phyloP scores from a whole-genome alignment of 2,329 filamentous ascomycete species.

The Xylariomycetidae sp. region DNA sequence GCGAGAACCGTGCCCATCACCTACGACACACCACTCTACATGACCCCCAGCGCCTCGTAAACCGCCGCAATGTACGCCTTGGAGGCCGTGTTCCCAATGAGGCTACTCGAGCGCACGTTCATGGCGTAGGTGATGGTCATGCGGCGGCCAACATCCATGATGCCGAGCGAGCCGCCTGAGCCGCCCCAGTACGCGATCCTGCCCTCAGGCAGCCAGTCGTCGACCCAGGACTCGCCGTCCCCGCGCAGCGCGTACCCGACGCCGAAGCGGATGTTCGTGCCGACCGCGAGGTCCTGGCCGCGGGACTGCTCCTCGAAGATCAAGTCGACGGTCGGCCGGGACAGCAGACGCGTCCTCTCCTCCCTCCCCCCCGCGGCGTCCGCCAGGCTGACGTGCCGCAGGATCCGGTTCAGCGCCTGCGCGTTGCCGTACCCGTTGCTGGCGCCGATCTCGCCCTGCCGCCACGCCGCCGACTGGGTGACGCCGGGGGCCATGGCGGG shows the following conservation, averaged over 20 bases:
- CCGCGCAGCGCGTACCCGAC: conserved; percentile 34
- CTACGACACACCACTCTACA: conserved; percentile 2
- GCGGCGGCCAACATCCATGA: conserved; percentile 17
- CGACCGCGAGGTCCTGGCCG: conserved; percentile 34
- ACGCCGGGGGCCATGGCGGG: conserved; percentile 16
- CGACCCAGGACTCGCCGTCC: conserved; percentile 17
- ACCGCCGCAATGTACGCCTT: conserved; percentile 15
- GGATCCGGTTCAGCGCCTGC: conserved; percentile 33
- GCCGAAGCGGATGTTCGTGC: conserved; percentile 31
- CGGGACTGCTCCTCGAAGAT: conserved; percentile 38
- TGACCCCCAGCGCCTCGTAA: conserved; percentile 17
- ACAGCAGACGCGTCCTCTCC: conserved; percentile 27
- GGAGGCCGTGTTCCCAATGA: conserved; percentile 12
- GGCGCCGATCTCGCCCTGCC: conserved; percentile 34
- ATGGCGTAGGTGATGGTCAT: conserved; percentile 20
- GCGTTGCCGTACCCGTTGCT: conserved; percentile 41
- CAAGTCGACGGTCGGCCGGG: conserved; percentile 33
- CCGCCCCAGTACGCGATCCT: conserved; percentile 18
- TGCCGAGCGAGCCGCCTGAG: conserved; percentile 16
- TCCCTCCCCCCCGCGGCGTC: too few relatives aligned
- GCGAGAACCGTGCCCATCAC: too few relatives aligned
- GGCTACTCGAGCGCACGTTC: conserved; percentile 10
- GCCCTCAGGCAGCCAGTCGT: conserved; percentile 28
- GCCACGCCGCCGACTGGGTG: conserved; percentile 26
- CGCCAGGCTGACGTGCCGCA: conserved; percentile 53